Conservation (phyloP, 768 basidiomycete species). For the Phlebiopsis gigantea region DNA sequence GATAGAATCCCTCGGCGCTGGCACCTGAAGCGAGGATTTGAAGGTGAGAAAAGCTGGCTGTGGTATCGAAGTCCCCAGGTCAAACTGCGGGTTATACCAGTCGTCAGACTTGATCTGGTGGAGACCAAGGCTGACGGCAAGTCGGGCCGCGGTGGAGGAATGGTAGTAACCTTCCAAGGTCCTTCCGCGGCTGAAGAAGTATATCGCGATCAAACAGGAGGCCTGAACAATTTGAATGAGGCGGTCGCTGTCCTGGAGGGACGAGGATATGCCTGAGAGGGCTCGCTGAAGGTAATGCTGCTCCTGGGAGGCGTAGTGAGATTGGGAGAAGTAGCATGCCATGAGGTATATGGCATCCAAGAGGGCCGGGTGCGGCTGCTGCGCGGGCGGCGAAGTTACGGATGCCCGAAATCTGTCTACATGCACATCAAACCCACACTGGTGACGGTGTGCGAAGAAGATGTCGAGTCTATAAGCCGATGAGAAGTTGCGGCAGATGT, state of each 20-base stretch:
- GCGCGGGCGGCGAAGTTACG: slow-evolving; percentile 19
- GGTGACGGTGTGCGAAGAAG: slow-evolving; percentile 52
- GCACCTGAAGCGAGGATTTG: slow-evolving; percentile 21
- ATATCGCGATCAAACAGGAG: slow-evolving; percentile 52
- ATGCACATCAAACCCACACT: slow-evolving; percentile 53
- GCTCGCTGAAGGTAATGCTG: slow-evolving; percentile 43
- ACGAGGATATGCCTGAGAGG: slow-evolving; percentile 44
- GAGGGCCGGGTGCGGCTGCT: slow-evolving; percentile 50
- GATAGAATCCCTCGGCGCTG: slow-evolving; percentile 32
- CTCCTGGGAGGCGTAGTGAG: slow-evolving; percentile 38
- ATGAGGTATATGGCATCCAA: slow-evolving; percentile 59
- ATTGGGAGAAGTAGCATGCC: slow-evolving; percentile 48
- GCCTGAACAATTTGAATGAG: slow-evolving; percentile 57
- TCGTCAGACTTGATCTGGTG: slow-evolving; percentile 42
- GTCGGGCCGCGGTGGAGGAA: slow-evolving; percentile 53
- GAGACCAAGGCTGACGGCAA: slow-evolving; percentile 55
- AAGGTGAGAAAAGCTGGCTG: slow-evolving; percentile 10
- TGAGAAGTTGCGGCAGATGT: neutral
- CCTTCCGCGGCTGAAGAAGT: slow-evolving; percentile 53
- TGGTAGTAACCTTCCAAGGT: slow-evolving; percentile 57
- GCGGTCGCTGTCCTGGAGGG: slow-evolving; percentile 50
- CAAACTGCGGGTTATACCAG: slow-evolving; percentile 17
- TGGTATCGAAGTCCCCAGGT: neutral
- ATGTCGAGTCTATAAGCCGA: slow-evolving; percentile 39
- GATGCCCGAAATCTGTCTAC: slow-evolving; percentile 38